Evolutionary conservation across 306 rosid species (phyloP), one percentile per base, ranked within the genome.

Genomic region (Lithocarpus polystachyus): DNA sequence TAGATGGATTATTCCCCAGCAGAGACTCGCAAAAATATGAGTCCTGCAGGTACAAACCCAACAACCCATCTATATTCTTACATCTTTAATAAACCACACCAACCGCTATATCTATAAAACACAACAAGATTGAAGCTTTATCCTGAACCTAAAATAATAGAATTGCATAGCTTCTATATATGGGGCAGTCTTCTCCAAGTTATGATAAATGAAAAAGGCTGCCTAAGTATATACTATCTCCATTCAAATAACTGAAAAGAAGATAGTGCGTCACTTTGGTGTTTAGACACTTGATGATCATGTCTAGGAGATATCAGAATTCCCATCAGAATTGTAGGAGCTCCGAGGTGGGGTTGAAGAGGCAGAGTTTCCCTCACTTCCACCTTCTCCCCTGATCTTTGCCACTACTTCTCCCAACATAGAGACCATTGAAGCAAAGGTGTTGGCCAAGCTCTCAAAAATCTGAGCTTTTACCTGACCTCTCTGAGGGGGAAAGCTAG

Each of bases 401-500:
- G 12, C 81, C 53, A 79, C 26, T 5, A 56, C 52, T 54, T 62
- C 67, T n/a, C 72, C 68, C 1, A 61, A 48, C 19, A 61, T 81
- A 10, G 87, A 70, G 79, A 73, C 29, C 2, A 61, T 0, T 3
- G 84, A 78, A 45, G 48, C 28, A 9, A 88, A 53, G 45, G 71
- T 69, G 48, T 79, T 83, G 72, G 75, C 43, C 9, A 85, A 10
- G 86, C 68, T 60, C 52, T 71, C 56, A 40, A 85, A 83, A 56
- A 85, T 83, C 1, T 76, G 37, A 64, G 83, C 82, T 84, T 62
- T 85, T 29, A 85, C 67, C 52, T 68, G 54, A 9, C 88, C 91
- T 67, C 89, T 67, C 37, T 6, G 6, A 1, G 80, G 82, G 0
- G 82, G 89, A 35, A 55, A 18, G 45, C 17, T 85, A 22, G 75